Conservation (phyloP, 306 rosid genomes). For the Vigna reflexopilosa region DNA sequence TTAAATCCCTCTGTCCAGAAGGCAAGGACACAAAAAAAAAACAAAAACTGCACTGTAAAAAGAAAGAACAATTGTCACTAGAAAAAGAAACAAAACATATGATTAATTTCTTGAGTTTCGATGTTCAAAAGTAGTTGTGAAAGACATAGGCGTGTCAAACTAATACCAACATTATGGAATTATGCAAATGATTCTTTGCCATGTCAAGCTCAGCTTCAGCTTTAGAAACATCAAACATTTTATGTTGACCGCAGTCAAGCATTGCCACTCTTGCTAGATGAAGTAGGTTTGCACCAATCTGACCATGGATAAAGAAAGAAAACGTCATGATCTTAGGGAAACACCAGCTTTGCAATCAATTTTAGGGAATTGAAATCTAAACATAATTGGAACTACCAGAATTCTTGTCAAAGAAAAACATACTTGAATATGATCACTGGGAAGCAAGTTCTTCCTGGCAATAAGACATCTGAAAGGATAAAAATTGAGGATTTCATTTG, state of each 20-base stretch:
- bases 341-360: conserved; percentile 30
- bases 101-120: background rate
- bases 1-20: conserved; percentile 14
- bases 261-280: conserved; percentile 71
- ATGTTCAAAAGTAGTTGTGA: conserved; percentile 29
- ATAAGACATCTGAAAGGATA: conserved; percentile 68
- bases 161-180: conserved; percentile 69
- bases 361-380: conserved; percentile 33
- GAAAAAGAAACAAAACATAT: background rate
- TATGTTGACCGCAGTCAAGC: conserved; percentile 56
- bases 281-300: conserved; percentile 87
- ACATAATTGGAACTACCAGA: conserved; percentile 22
- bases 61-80: conserved; percentile 25
- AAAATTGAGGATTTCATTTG: conserved; percentile 17
- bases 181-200: conserved; percentile 59
- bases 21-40: background rate
- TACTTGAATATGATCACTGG: conserved; percentile 79
- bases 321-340: conserved; percentile 13
- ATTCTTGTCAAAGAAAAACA: conserved; percentile 36
- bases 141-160: conserved; percentile 26
- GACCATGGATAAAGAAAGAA: conserved; percentile 41
- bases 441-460: conserved; percentile 71
- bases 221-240: conserved; percentile 52
- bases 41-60: background rate
- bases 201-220: conserved; percentile 65